A percentile compares a stretch with the other conserved stretches of the same genome.
These are phyloP conservation scores for Artemisia annua DNA, from an alignment of 129 eudicot species.

Conservation along the genomic window DNA sequence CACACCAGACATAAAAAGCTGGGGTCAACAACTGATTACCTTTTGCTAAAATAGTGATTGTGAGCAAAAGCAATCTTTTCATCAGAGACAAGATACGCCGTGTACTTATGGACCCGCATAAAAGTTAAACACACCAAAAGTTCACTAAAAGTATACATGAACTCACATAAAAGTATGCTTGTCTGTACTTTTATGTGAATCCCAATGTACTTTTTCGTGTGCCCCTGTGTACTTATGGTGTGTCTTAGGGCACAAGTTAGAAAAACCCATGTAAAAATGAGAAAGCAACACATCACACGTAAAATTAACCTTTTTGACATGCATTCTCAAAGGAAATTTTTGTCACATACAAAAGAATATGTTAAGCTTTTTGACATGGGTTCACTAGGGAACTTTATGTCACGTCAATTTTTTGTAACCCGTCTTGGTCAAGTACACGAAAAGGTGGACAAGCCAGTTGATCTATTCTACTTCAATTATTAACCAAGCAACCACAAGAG, in stretches of 20 bases:
- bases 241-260: no score
- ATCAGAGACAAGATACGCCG: slow-evolving; percentile 18
- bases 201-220: no score
- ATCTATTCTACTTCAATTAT: slow-evolving; percentile 28
- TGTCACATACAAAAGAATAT: neutral
- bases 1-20: no score
- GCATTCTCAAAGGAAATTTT: neutral
- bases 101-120: no score
- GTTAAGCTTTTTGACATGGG: neutral
- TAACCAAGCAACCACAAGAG: slow-evolving; percentile 71
- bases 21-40: neutral
- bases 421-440: neutral
- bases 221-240: no score
- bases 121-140: no score
- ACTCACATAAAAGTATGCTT: no score
- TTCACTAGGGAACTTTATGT: neutral
- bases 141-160: no score
- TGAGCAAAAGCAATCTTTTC: neutral
- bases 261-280: slow-evolving; percentile 16
- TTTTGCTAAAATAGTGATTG: slow-evolving; percentile 17
- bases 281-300: neutral
- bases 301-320: neutral
- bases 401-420: no score
- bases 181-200: no score
- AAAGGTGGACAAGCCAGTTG: neutral